A percentile compares a stretch with the other conserved stretches of the same genome.
phyloP scores from a whole-genome alignment of 2,329 filamentous ascomycete genomes.

The Cladophialophora psammophila region DNA sequence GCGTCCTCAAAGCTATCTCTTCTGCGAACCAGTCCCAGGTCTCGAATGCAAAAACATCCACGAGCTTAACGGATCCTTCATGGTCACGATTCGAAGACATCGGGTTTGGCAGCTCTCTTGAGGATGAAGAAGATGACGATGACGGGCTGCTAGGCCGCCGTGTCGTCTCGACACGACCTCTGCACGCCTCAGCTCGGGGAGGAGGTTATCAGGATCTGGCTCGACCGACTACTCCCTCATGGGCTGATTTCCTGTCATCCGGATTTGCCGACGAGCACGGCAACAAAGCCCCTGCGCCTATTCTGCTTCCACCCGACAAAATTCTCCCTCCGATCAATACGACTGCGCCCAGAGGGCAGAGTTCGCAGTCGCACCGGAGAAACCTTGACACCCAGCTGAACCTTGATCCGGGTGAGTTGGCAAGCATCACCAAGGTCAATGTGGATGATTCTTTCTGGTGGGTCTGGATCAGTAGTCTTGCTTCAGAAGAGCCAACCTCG shows the following conservation, averaged over 20 bases:
- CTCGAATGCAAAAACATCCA: constrained; percentile 73
- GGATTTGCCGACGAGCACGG: constrained; percentile 83
- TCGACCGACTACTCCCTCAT: constrained; percentile 92
- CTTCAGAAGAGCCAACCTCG: constrained; percentile 82
- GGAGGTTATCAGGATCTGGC: constrained; percentile 62
- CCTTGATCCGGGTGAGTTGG: constrained; percentile 90
- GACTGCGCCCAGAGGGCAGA: constrained; percentile 72
- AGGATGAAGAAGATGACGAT: constrained; percentile 73
- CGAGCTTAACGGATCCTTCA: constrained; percentile 79
- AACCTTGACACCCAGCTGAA: constrained; percentile 71
- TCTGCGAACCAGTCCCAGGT: constrained; percentile 84
- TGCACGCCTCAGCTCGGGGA: constrained; percentile 35
- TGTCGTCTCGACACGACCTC: constrained; percentile 31
- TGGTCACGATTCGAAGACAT: constrained; percentile 98
- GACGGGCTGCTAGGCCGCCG: constrained; percentile 56
- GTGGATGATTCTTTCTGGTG: constrained; percentile 98
- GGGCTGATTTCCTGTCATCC: constrained; percentile 96
- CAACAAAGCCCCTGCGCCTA: constrained; percentile 67
- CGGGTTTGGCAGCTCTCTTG: constrained; percentile 79
- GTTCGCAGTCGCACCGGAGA: constrained; percentile 83
- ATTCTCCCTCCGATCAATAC: constrained; percentile 83
- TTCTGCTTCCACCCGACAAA: constrained; percentile 91
- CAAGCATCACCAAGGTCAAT: constrained; percentile 84
- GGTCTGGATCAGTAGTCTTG: constrained; percentile 98
- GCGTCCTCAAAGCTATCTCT: constrained; percentile 88